phyloP scores from a whole-genome alignment of 192 early-diverging fungal species.

The Rhizophagus clarus region DNA sequence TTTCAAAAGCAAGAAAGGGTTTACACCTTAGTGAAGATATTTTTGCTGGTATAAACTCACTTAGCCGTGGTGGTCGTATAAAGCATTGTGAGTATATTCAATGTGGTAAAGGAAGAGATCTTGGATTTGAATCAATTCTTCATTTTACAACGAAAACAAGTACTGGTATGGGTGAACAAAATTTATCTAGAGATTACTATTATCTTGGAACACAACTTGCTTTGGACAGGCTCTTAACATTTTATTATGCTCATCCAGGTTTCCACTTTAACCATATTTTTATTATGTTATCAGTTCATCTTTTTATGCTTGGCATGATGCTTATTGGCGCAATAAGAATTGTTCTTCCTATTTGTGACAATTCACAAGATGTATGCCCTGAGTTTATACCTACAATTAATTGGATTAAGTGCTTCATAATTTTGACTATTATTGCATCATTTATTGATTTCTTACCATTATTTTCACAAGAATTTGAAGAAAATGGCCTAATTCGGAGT shows the following conservation, averaged over 20 bases:
- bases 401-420: constrained; percentile 81
- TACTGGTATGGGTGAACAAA: constrained; percentile 92
- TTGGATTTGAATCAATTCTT: constrained; percentile 86
- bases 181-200: constrained; percentile 92
- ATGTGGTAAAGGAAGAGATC: constrained; percentile 89
- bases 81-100: constrained; percentile 92
- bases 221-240: constrained; percentile 83
- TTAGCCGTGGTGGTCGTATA: constrained; percentile 81
- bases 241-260: constrained; percentile 87
- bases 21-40: constrained; percentile 92
- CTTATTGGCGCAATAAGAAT: constrained; percentile 74
- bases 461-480: constrained; percentile 82
- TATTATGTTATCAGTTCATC: constrained; percentile 79
- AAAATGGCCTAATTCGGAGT: constrained; percentile 76
- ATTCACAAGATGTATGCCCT: constrained; percentile 60
- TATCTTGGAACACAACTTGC: constrained; percentile 84
- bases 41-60: constrained; percentile 89
- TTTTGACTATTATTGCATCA: constrained; percentile 80
- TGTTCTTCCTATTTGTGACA: constrained; percentile 62
- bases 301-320: constrained; percentile 79
- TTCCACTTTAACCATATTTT: constrained; percentile 91
- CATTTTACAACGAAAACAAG: constrained; percentile 91
- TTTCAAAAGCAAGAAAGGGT: constrained; percentile 85
- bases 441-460: constrained; percentile 81
- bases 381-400: constrained; percentile 73